phyloP scores from a whole-genome alignment of 2,329 filamentous ascomycete species.

The Ophiocordyceps camponoti-floridani region DNA sequence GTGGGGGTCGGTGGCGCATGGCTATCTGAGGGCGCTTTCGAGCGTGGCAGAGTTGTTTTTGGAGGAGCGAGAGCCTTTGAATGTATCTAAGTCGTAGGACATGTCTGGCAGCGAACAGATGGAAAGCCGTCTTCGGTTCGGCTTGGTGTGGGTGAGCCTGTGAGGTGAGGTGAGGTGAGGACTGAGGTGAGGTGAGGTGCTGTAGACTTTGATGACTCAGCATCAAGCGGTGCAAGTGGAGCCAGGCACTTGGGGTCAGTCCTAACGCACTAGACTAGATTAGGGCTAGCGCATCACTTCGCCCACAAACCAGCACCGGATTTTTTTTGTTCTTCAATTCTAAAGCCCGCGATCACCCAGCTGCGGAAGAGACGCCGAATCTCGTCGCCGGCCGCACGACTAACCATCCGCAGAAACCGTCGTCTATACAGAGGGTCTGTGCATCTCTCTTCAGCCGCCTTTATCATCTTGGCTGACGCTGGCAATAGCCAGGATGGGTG shows the following conservation, averaged over 20 bases:
- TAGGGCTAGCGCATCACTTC: conserved; percentile 16
- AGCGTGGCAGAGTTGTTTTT: conserved; percentile 7
- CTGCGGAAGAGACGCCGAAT: not conserved
- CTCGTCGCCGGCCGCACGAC: conserved; percentile 9
- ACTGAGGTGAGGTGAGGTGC: not conserved
- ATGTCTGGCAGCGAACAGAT: no score
- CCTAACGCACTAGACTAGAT: conserved; percentile 9
- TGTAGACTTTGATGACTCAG: not conserved
- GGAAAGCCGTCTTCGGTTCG: no score
- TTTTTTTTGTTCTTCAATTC: not conserved
- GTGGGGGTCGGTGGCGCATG: conserved; percentile 14
- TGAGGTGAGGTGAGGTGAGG: not conserved
- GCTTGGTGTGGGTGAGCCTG: no score
- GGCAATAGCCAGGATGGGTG: conserved; percentile 68
- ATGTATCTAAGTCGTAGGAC: not conserved
- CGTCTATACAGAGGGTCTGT: conserved; percentile 19
- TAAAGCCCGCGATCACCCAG: not conserved
- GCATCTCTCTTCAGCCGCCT: not conserved
- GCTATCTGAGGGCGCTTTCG: conserved; percentile 10
- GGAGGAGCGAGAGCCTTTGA: not conserved
- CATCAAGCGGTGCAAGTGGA: no score
- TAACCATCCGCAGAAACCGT: conserved; percentile 18
- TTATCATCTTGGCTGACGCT: not conserved
- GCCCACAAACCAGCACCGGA: conserved; percentile 14
- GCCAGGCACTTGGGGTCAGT: conserved; percentile 11